Base-by-base conservation (phyloP, 2,329 filamentous ascomycete species). In the Aspergillus piperis region DNA sequence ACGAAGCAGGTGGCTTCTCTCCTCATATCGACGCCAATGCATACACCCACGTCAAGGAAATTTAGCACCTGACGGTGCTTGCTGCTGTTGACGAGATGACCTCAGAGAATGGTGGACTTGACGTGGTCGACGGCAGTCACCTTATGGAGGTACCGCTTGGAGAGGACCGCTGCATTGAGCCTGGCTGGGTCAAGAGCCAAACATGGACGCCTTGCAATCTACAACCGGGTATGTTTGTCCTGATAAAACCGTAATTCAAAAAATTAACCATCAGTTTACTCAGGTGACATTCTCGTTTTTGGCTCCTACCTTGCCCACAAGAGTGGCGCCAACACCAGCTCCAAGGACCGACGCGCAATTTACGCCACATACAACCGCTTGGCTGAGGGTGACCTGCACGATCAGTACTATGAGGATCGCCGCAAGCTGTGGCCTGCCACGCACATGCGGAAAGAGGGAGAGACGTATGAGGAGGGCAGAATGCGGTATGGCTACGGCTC, bases 351-450 rank as follows among this genome's bases (percentile, higher is more conserved):
- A 1, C 71, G 71, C 44, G 77, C 77, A 7, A 70, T 80, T 23
- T 80, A 80, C 61, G 76, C 78, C 2, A 80, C 78, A 0, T 80
- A 80, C 62, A 77, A 80, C 58, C 73, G 70, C 51, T 68, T 68
- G 5, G 62, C 63, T 0, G 78, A 80, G 55, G 78, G 78, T 1
- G 72, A 78, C 61, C 64, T 80, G n/a, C 77, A 77, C 61, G 73
- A 76, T 59, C 68, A 72, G 52, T 81, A 80, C 64, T 81, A 80
- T 64, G 64, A 63, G 8, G 76, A 80, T 64, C 69, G 78, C 13
- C 66, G 71, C 32, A 74, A 75, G 60, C 69, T 77, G 15, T 80
- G 76, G 68, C 77, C 77, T 8, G 71, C 77, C 1, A 78, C 76
- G 10, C 78, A 80, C 57, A 70, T 77, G 65, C 67, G 74, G 2